These are phyloP conservation scores for Stentor roeselii DNA, from an alignment of 73 alveolate genomes.

Conservation along the genomic window DNA sequence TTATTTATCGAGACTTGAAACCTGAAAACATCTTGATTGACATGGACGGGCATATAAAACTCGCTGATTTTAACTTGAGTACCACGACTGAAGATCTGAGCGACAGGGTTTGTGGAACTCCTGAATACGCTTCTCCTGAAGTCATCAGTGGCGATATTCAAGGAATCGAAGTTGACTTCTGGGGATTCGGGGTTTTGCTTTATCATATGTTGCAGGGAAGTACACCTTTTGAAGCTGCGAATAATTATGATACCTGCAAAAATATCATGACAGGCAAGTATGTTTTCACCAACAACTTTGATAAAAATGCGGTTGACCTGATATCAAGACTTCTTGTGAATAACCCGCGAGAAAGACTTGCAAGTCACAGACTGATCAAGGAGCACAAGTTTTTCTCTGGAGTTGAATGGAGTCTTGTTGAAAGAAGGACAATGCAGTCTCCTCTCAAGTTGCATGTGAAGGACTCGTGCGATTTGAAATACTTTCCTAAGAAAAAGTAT, in stretches of 20 bases:
- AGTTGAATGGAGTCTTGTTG: not conserved
- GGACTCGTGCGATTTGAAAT: not conserved
- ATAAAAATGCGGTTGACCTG: constrained; percentile 79
- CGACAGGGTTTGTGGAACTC: constrained; percentile 18
- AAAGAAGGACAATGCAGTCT: not conserved
- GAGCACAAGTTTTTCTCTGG: not conserved
- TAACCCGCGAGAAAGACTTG: constrained; percentile 74
- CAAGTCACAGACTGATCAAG: not conserved
- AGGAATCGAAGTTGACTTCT: constrained; percentile 91
- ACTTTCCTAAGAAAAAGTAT: not conserved
- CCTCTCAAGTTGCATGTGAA: not conserved
- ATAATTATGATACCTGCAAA: constrained; percentile 78
- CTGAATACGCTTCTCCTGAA: constrained; percentile 91
- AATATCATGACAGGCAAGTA: constrained; percentile 67
- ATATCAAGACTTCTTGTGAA: constrained; percentile 62
- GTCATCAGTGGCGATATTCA: constrained; percentile 79
- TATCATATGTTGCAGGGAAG: constrained; percentile 89
- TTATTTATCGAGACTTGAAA: constrained; percentile 82
- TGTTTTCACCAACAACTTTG: constrained; percentile 73
- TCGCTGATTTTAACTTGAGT: constrained; percentile 73
- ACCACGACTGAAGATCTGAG: not conserved
- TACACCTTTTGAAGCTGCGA: constrained; percentile 90
- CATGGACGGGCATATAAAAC: constrained; percentile 73
- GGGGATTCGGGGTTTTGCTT: constrained; percentile 89
- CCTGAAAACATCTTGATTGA: constrained; percentile 79